Percentiles rank a stretch among this genome's conserved stretches.
phyloP scores from a whole-genome alignment of 768 basidiomycete genomes.

The Russula griseocarnosa region DNA sequence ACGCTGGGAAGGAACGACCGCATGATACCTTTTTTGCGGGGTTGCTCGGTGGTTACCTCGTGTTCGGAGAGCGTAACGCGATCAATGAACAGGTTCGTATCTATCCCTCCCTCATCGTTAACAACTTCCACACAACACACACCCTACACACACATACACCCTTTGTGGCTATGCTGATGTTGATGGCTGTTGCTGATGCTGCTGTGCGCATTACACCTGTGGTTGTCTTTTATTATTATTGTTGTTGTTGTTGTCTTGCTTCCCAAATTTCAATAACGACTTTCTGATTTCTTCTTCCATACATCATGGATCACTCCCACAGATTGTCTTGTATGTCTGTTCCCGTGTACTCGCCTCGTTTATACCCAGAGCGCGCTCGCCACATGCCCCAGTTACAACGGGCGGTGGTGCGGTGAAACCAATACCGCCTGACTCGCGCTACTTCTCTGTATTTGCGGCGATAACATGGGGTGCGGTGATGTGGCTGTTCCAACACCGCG shows the following conservation, averaged over 20 bases:
- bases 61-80: constrained; percentile 81
- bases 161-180: background rate
- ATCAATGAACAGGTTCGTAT: constrained; percentile 86
- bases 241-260: too few species aligned
- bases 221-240: too few species aligned
- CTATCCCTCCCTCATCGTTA: background rate
- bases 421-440: constrained; percentile 75
- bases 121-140: background rate
- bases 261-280: background rate
- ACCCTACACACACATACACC: background rate
- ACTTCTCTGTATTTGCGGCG: constrained; percentile 85
- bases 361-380: constrained; percentile 68
- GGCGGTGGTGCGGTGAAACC: constrained; percentile 52
- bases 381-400: constrained; percentile 47
- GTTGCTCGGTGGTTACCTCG: constrained; percentile 83
- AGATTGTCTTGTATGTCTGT: constrained; percentile 97
- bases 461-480: constrained; percentile 94
- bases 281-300: background rate
- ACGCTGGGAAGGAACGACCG: constrained; percentile 76
- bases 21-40: constrained; percentile 91
- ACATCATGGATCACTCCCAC: background rate
- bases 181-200: background rate
- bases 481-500: constrained; percentile 87
- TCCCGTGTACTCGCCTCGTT: constrained; percentile 90
- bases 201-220: too few species aligned